Evolutionary conservation across 345 rosid species (phyloP).

Genomic region (Hevea brasiliensis): DNA sequence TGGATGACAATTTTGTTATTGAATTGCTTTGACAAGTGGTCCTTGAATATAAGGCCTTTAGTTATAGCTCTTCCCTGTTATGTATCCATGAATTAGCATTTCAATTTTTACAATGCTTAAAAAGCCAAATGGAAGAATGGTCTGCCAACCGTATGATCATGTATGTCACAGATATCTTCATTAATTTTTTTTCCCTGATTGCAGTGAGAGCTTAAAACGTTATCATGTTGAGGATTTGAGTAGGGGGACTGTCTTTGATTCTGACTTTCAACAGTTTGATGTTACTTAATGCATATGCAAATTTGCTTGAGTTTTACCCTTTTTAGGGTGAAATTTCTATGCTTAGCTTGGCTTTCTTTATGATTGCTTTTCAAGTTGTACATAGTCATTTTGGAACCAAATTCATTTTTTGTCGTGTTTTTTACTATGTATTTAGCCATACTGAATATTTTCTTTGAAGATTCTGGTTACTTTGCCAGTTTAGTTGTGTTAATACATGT

Average conservation of each 20-base stretch:
- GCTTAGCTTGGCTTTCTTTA: background rate
- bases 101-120: background rate
- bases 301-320: background rate
- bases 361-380: background rate
- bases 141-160: background rate
- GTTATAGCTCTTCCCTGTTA: slow-evolving; percentile 4
- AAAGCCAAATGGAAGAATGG: background rate
- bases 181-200: background rate
- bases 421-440: background rate
- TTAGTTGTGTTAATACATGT: slow-evolving; percentile 22
- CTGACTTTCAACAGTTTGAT: background rate
- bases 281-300: background rate
- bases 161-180: background rate
- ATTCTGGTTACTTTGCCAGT: slow-evolving; percentile 12
- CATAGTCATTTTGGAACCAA: background rate
- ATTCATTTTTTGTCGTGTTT: background rate
- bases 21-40: background rate
- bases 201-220: background rate
- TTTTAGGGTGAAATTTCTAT: background rate
- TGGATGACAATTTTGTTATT: slow-evolving; percentile 3
- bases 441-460: background rate
- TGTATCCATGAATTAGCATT: background rate
- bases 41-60: background rate
- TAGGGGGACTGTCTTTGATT: background rate
- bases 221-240: background rate